These are phyloP conservation scores for Moricandia moricandioides DNA, from an alignment of 345 rosid genomes.

Conservation along the genomic window DNA sequence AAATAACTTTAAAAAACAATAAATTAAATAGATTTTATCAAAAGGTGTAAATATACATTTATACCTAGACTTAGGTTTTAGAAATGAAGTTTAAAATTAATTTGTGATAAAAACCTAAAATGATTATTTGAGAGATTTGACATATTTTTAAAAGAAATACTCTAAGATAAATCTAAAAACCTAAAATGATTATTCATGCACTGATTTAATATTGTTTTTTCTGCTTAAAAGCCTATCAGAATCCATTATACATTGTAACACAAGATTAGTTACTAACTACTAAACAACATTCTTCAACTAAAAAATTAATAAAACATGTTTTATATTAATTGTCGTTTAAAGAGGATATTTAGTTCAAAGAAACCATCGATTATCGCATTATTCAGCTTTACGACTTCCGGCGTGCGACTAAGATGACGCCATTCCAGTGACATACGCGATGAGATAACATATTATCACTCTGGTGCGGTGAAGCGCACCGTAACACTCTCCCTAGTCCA, in stretches of 20 bases:
- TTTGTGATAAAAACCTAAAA: too few relatives aligned
- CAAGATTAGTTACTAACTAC: neutral
- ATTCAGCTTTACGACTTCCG: neutral
- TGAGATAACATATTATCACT: neutral
- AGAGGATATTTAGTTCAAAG: neutral
- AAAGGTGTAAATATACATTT: too few relatives aligned
- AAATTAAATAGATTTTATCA: too few relatives aligned
- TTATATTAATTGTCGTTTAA: neutral
- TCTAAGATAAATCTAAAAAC: too few relatives aligned
- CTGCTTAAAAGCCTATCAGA: neutral
- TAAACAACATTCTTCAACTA: neutral
- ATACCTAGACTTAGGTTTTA: too few relatives aligned
- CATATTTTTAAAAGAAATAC: too few relatives aligned
- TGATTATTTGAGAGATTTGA: too few relatives aligned
- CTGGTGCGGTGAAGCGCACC: slow-evolving; percentile 17
- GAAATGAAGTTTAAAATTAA: too few relatives aligned
- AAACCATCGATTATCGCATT: slow-evolving; percentile 21
- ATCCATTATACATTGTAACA: neutral
- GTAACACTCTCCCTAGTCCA: neutral
- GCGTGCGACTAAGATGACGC: slow-evolving; percentile 14
- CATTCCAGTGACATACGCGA: neutral
- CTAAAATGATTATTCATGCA: too few relatives aligned
- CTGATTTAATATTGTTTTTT: neutral
- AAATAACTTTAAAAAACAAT: too few relatives aligned
- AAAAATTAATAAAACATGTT: neutral